Base-by-base conservation (phyloP, 2,329 filamentous ascomycete species). In the Penicillium sp. region DNA sequence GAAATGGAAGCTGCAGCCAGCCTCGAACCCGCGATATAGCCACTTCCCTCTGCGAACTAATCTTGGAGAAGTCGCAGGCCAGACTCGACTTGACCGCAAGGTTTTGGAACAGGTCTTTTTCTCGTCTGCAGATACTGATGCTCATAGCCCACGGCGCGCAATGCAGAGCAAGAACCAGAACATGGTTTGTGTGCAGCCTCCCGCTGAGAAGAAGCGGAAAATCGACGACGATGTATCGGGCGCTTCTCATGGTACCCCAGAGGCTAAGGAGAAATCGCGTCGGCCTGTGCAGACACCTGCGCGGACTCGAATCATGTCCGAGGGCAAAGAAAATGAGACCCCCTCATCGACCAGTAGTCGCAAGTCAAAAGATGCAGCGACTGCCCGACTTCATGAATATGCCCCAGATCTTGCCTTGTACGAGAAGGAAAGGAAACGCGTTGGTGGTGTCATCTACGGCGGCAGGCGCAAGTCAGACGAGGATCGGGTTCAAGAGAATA, bases 31-130 rank as follows among this genome's bases (percentile, higher is more conserved):
- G 8, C 87, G 88, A 59, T 99, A 96, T 69, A 90, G 83, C 0
- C 87, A 91, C 68, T 99, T 97, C 62, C 94, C 94, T 14, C 81
- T 83, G 10, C 84, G 91, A 53, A 97, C 93, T 2, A 97, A 99
- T 69, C 80, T 99, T 6, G 89, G 91, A 47, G 94, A 97, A 72
- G 84, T 97, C 51, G 90, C 96, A 54, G 94, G 94, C 18, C 90
- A 95, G 70, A 97, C 91, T 0, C 85, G 85, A 57, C 83, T 97
- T 49, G 87, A 97, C 66, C 79, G 90, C 38, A 78, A 83, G 50
- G 83, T 84, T 7, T 76, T 89, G 9, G 91, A 91, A 70, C 88
- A 86, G 57, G 79, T 86, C 1, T 91, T 88, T 59, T 85, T 81
- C 58, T 70, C 78, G 13, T 56, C 65, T 11, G 69, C 70, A 7